A percentile compares a stretch with the other conserved stretches of the same genome.
These are phyloP conservation scores for Pythium utonaiense DNA, from an alignment of 352 stramenopile species.

Conservation along the genomic window DNA sequence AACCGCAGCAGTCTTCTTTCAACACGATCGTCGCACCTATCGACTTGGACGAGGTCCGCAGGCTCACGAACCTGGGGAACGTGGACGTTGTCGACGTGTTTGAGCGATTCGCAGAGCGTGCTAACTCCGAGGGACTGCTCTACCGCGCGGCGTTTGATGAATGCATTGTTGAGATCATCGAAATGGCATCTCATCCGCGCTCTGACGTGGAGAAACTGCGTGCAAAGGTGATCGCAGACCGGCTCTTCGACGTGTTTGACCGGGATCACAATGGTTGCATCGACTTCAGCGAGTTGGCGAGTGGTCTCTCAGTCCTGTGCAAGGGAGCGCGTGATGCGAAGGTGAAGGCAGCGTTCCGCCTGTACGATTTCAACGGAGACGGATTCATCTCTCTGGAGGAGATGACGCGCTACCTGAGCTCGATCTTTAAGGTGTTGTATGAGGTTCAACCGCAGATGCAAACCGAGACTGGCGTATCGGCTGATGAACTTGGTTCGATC, in stretches of 20 bases:
- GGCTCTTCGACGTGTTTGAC: constrained; percentile 82
- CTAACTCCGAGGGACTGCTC: constrained; percentile 54
- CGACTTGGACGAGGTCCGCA: constrained; percentile 78
- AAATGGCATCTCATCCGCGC: constrained; percentile 54
- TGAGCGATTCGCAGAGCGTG: constrained; percentile 75
- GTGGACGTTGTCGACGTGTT: constrained; percentile 86
- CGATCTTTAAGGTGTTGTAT: constrained; percentile 87
- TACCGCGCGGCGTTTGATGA: constrained; percentile 65
- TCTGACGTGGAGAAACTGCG: constrained; percentile 62
- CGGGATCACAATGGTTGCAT: constrained; percentile 71
- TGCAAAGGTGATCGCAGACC: constrained; percentile 66
- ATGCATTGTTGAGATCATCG: constrained; percentile 71
- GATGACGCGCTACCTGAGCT: constrained; percentile 84
- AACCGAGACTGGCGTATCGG: constrained; percentile 55
- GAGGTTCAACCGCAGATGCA: constrained; percentile 76
- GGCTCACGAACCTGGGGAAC: constrained; percentile 78
- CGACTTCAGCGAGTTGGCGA: constrained; percentile 85
- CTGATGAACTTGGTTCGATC: constrained; percentile 72
- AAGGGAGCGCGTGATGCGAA: constrained; percentile 79
- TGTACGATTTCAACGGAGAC: constrained; percentile 87
- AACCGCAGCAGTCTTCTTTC: constrained; percentile 62
- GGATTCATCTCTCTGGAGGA: constrained; percentile 83
- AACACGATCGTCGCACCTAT: constrained; percentile 69
- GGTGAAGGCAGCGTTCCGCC: constrained; percentile 72
- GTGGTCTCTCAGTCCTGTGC: constrained; percentile 81